Conservation (phyloP, 805 yeast genomes). For the Teunomyces panamensis region DNA sequence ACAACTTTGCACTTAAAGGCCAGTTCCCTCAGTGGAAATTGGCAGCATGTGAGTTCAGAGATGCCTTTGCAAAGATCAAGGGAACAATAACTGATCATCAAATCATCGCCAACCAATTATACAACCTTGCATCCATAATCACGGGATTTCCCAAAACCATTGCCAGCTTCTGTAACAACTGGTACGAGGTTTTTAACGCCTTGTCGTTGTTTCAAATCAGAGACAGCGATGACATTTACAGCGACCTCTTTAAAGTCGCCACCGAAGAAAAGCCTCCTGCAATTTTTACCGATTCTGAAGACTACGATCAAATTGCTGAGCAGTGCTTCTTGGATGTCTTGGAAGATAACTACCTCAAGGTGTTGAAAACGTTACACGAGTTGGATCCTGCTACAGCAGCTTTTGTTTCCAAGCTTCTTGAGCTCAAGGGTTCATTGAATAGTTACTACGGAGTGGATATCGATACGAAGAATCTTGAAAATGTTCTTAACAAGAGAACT, state of each 20-base stretch:
- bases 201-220: slow-evolving; percentile 57
- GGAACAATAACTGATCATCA: slow-evolving; percentile 22
- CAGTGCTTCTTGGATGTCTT: slow-evolving; percentile 54
- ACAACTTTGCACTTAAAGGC: slow-evolving; percentile 36
- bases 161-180: slow-evolving; percentile 47
- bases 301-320: slow-evolving; percentile 16
- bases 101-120: slow-evolving; percentile 33
- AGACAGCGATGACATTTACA: slow-evolving; percentile 38
- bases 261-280: slow-evolving; percentile 30
- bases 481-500: slow-evolving; percentile 19
- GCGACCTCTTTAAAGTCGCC: slow-evolving; percentile 33
- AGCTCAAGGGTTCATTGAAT: slow-evolving; percentile 58
- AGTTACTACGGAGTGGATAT: slow-evolving; percentile 25
- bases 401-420: slow-evolving; percentile 57
- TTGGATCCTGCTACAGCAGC: slow-evolving; percentile 65
- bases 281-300: slow-evolving; percentile 37
- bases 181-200: slow-evolving; percentile 67
- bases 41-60: slow-evolving; percentile 49
- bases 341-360: slow-evolving; percentile 53
- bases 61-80: slow-evolving; percentile 26
- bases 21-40: slow-evolving; percentile 51
- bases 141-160: slow-evolving; percentile 53
- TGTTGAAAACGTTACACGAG: slow-evolving; percentile 55
- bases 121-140: slow-evolving; percentile 41
- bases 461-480: slow-evolving; percentile 10